Evolutionary conservation across 805 yeast genomes (phyloP), one percentile per base, ranked within the genome.

Genomic region (Suhomyces canberraensis): DNA sequence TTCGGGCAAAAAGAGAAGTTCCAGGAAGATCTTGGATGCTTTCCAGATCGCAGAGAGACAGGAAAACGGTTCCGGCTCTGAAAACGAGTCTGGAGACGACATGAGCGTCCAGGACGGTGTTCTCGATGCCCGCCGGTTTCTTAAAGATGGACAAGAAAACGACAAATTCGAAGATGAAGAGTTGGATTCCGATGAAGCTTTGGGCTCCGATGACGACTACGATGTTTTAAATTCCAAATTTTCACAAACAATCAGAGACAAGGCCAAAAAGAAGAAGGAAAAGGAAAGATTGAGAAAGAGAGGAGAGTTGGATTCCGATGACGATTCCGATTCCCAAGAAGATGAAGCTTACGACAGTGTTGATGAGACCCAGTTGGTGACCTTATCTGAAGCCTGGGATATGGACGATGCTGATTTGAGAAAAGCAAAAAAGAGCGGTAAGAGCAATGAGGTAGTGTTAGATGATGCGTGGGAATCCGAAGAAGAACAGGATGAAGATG

Each of bases 321-420:
- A 60, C 3, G 71, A 60, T n/a, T 64, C 61, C 11, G 75, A 71
- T 8, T 20, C 22, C 7, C 43, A 36, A 3, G 52, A 45, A 11
- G 48, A 38, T 9, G 77, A 68, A 4, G 91, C 76, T 9, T 84
- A 85, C 52, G 75, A 75, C 17, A 81, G 90, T 52, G 70, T 84
- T 29, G 95, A 87, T 50, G 96, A 87, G 53, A 67, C 60, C 20
- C 84, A 87, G 46, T 69, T 89, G 36, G 73, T 84, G 41, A 76
- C 95, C 0, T 66, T 89, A 26, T 83, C 95, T n/a, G 89, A 81
- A 47, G 89, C 86, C 3, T 88, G 95, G 95, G 96, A 84, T 52
- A 60, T 78, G 60, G 93, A 86, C 55, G 87, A 81, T 21, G 62
- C 57, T 19, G 81, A 76, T 41, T 44, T 54, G 35, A 53, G 54